These are phyloP conservation scores for Aspergillus egyptiacus DNA, from an alignment of 495 filamentous ascomycete species.

Conservation along the genomic window DNA sequence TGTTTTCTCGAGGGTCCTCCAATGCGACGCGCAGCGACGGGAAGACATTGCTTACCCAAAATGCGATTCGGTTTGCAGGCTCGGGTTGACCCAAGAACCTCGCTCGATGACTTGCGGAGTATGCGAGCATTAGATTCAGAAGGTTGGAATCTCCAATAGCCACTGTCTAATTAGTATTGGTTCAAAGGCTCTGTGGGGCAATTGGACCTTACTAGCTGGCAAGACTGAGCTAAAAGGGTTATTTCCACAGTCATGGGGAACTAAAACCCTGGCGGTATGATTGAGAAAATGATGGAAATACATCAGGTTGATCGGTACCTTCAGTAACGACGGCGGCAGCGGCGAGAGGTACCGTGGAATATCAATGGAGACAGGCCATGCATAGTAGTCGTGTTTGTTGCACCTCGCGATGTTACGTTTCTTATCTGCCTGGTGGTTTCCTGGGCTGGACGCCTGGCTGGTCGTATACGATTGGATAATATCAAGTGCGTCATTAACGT, in stretches of 20 bases:
- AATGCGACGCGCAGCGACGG: slow-evolving; percentile 64
- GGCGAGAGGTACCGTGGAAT: slow-evolving; percentile 62
- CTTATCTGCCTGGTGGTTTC: slow-evolving; percentile 11
- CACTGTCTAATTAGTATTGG: slow-evolving; percentile 42
- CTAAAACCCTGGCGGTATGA: slow-evolving; percentile 68
- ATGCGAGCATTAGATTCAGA: slow-evolving; percentile 72
- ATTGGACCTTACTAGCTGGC: slow-evolving; percentile 54
- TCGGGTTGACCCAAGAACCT: slow-evolving; percentile 68
- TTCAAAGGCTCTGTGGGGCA: background rate
- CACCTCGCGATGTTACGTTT: background rate
- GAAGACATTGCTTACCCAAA: slow-evolving; percentile 75
- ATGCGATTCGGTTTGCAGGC: slow-evolving; percentile 69
- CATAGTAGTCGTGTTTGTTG: slow-evolving; percentile 50
- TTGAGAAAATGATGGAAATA: slow-evolving; percentile 75
- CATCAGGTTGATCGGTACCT: slow-evolving; percentile 75
- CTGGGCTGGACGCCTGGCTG: slow-evolving; percentile 12
- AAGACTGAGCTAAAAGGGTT: slow-evolving; percentile 71
- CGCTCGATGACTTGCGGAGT: slow-evolving; percentile 76
- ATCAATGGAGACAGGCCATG: slow-evolving; percentile 58
- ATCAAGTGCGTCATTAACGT: slow-evolving; percentile 36
- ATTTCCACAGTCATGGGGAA: slow-evolving; percentile 67
- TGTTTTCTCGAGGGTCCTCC: slow-evolving; percentile 48
- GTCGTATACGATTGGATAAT: slow-evolving; percentile 18
- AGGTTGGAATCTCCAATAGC: slow-evolving; percentile 62
- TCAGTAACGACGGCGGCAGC: slow-evolving; percentile 58